A percentile compares a stretch with the other conserved stretches of the same genome.
These are phyloP conservation scores for Schizophyllum commune DNA, from an alignment of 1,284 basidiomycete genomes.

Conservation along the genomic window DNA sequence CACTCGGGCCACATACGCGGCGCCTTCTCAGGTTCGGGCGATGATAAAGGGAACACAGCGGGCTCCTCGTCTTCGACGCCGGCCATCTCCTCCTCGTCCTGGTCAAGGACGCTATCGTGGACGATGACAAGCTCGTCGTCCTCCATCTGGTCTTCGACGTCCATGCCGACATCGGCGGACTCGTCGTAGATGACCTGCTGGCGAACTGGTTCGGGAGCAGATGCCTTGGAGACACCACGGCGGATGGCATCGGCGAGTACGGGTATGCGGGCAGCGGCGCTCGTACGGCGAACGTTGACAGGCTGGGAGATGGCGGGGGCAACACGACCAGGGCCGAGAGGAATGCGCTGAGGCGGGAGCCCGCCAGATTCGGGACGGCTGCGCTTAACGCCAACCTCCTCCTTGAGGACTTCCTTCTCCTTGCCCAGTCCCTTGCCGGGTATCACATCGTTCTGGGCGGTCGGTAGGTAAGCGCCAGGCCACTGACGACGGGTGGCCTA, in stretches of 20 bases:
- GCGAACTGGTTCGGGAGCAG: slow-evolving; percentile 13
- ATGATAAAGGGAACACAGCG: slow-evolving; percentile 6
- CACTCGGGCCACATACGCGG: slow-evolving; percentile 64
- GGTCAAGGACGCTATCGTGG: slow-evolving; percentile 27
- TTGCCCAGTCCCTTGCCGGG: slow-evolving; percentile 27
- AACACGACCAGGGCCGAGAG: slow-evolving; percentile 48
- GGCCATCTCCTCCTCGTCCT: slow-evolving; percentile 54
- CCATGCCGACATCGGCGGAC: slow-evolving; percentile 35
- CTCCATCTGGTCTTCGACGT: slow-evolving; percentile 32
- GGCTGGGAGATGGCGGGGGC: slow-evolving; percentile 30
- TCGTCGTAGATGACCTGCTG: slow-evolving; percentile 28
- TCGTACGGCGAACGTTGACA: slow-evolving; percentile 24
- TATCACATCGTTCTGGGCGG: slow-evolving; percentile 26
- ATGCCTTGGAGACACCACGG: slow-evolving; percentile 15
- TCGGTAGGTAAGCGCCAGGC: slow-evolving; percentile 9
- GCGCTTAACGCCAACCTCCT: slow-evolving; percentile 54
- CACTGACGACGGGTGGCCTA: slow-evolving; percentile 10
- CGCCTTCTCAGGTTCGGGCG: slow-evolving; percentile 25
- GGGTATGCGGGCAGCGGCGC: slow-evolving; percentile 28
- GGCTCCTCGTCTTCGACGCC: slow-evolving; percentile 33
- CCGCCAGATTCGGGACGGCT: slow-evolving; percentile 54
- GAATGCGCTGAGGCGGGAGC: slow-evolving; percentile 54
- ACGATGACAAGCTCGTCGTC: slow-evolving; percentile 26
- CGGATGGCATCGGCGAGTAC: slow-evolving; percentile 5
- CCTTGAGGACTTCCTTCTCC: slow-evolving; percentile 39